Evolutionary conservation across 1,139 yeast species (phyloP), one percentile per base, ranked within the genome.

Genomic region (Yamadazyma pseudoaaseri): DNA sequence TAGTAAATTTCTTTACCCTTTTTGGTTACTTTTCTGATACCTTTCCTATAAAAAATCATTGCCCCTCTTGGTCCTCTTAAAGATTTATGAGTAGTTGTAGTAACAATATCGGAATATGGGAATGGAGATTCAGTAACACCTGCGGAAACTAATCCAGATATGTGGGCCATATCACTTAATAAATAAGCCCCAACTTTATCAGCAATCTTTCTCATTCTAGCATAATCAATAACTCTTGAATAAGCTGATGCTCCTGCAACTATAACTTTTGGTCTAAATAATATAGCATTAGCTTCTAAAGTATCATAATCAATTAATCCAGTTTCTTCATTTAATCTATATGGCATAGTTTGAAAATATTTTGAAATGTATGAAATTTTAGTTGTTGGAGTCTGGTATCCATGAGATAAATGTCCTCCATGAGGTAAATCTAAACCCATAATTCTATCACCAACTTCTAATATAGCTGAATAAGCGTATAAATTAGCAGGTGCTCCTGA

Each of bases 31-130:
- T 80, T 80, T 72, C 92, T 81, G 41, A 86, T 75, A 48, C 97
- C 97, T 61, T 84, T 84, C 76, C 97, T 86, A 76, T 78, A 90
- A 72, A 90, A 90, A 58, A 90, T 90, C 96, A 90, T 89, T 35
- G 97, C 96, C 59, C 97, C 97, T 75, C 97, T 85, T 63, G 97
- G 97, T 29, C 97, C 97, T 72, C 97, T 84, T 56, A 90, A 78
- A 20, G 96, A 87, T 71, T 90, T 90, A 72, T 90, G 97, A 34
- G 97, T 89, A 41, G 97, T 90, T 48, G 97, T 90, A 48, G 97
- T 90, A 58, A 90, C 97, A 47, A 90, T 85, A 59, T 90, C 97
- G 34, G 97, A 86, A 65, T 81, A 82, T 58, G 87, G 92, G 73
- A 90, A 90, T 42, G 97, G 97, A 31, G 95, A 83, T 36, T 83